Percentiles rank a stretch among this genome's conserved stretches.
Evolutionary conservation across 1,284 basidiomycete genomes (phyloP).

Genomic region (Sphagnurus paluster): DNA sequence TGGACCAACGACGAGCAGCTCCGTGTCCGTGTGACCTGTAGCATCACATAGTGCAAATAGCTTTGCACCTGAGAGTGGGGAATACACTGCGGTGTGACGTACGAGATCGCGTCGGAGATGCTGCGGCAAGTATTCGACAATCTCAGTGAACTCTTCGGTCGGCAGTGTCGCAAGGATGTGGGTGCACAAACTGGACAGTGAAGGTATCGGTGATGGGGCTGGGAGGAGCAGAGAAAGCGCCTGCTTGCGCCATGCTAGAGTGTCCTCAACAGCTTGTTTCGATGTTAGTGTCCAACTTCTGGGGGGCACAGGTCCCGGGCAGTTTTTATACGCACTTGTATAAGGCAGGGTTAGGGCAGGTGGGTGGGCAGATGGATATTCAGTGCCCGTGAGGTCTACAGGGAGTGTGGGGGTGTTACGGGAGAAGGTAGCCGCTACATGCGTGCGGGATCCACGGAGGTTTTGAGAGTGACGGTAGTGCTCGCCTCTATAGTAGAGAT

Average conservation of each 20-base stretch:
- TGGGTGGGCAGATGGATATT: constrained; percentile 12
- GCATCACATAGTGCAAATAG: constrained; percentile 49
- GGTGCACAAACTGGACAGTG: constrained; percentile 56
- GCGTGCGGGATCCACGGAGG: constrained; percentile 39
- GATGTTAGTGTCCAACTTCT: constrained; percentile 44
- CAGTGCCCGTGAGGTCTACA: constrained; percentile 32
- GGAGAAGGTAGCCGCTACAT: constrained; percentile 29
- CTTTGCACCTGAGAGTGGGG: constrained; percentile 48
- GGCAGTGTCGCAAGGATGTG: constrained; percentile 34
- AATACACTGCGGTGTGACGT: constrained; percentile 54
- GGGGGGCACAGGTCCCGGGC: constrained; percentile 48
- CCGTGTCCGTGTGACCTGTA: constrained; percentile 55
- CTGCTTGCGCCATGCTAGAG: constrained; percentile 46
- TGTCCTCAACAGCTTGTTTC: constrained; percentile 27
- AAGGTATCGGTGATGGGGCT: constrained; percentile 32
- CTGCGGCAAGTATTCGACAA: constrained; percentile 50
- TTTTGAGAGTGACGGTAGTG: constrained; percentile 67
- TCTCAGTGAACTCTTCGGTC: constrained; percentile 40
- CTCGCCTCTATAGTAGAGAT: constrained; percentile 51
- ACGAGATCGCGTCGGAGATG: constrained; percentile 59
- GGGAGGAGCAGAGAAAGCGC: constrained; percentile 52
- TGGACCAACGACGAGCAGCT: constrained; percentile 63
- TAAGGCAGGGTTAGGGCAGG: not conserved
- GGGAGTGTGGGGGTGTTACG: constrained; percentile 44
- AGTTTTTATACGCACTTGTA: constrained; percentile 21